Conservation (phyloP, 768 basidiomycete species). For the Kwoniella botswanensis region DNA sequence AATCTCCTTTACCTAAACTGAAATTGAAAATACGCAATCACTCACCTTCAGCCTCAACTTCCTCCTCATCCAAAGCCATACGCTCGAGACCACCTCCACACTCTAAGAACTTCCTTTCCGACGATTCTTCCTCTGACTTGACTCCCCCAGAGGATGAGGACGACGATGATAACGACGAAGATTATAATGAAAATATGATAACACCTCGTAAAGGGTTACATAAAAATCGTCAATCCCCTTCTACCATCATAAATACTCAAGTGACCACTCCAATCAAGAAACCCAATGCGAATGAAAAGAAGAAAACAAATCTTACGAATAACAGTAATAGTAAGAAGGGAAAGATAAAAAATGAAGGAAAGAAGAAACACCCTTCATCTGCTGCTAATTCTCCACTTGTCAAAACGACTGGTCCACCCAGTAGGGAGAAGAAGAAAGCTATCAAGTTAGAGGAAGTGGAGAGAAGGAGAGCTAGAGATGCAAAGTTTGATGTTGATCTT, state of each 20-base stretch:
- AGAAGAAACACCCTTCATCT: conserved; percentile 30
- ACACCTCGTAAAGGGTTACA: conserved; percentile 29
- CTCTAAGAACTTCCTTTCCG: conserved; percentile 3
- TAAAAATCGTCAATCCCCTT: conserved; percentile 19
- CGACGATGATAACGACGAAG: conserved; percentile 26
- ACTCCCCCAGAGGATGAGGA: conserved; percentile 37
- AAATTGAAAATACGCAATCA: conserved; percentile 33
- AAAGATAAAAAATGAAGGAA: conserved; percentile 24
- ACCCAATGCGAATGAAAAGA: conserved; percentile 13
- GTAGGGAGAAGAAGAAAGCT: conserved; percentile 44
- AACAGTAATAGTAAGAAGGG: conserved; percentile 10
- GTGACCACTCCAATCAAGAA: conserved; percentile 12
- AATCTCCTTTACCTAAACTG: conserved; percentile 30
- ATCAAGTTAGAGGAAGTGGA: conserved; percentile 42
- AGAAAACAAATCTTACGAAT: conserved; percentile 8
- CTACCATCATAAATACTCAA: conserved; percentile 12
- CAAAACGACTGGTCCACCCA: conserved; percentile 34
- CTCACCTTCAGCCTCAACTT: conserved; percentile 21
- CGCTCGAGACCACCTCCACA: conserved; percentile 7
- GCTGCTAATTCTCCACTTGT: background rate
- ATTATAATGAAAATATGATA: conserved; percentile 27
- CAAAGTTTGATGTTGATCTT: conserved; percentile 39
- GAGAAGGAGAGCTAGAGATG: conserved; percentile 48
- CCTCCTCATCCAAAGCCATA: conserved; percentile 9
- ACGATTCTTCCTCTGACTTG: conserved; percentile 38